Evolutionary conservation across 2,329 filamentous ascomycete species (phyloP).

Genomic region (Xylaria digitata): DNA sequence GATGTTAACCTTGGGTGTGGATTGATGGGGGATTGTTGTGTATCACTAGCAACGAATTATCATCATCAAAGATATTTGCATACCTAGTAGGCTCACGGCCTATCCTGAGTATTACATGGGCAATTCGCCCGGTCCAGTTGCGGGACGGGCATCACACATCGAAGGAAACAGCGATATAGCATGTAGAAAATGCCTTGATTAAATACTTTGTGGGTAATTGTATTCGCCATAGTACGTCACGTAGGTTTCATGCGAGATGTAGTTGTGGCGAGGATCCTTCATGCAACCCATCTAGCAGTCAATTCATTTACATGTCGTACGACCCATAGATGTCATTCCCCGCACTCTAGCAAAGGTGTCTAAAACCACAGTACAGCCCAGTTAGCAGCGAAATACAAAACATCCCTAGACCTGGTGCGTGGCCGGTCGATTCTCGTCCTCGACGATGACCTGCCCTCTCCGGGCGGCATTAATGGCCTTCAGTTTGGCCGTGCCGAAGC

Average conservation of each 20-base stretch:
- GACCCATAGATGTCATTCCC: background rate
- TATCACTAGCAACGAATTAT: background rate
- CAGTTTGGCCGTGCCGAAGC: slow-evolving; percentile 86
- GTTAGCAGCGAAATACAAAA: background rate
- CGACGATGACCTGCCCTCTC: slow-evolving; percentile 51
- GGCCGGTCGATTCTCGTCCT: slow-evolving; percentile 11
- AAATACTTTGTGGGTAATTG: slow-evolving; percentile 2
- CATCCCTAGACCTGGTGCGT: slow-evolving; percentile 24
- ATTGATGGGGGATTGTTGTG: too few relatives aligned
- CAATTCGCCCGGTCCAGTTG: too few relatives aligned
- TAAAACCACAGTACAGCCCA: background rate
- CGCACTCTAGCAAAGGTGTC: background rate
- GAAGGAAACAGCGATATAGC: too few relatives aligned
- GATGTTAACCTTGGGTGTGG: background rate
- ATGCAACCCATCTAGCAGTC: background rate
- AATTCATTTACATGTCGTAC: background rate
- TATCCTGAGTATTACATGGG: background rate
- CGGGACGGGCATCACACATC: too few relatives aligned
- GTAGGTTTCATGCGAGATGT: slow-evolving; percentile 11
- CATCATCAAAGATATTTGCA: background rate
- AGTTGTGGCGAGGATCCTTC: slow-evolving; percentile 1
- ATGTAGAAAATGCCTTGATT: background rate
- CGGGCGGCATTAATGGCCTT: slow-evolving; percentile 72
- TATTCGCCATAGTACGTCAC: slow-evolving; percentile 9
- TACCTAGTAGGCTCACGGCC: background rate